Evolutionary conservation across 129 eudicot genomes (phyloP), one percentile per base, ranked within the genome.

Genomic region (Chrysanthemum seticuspe): DNA sequence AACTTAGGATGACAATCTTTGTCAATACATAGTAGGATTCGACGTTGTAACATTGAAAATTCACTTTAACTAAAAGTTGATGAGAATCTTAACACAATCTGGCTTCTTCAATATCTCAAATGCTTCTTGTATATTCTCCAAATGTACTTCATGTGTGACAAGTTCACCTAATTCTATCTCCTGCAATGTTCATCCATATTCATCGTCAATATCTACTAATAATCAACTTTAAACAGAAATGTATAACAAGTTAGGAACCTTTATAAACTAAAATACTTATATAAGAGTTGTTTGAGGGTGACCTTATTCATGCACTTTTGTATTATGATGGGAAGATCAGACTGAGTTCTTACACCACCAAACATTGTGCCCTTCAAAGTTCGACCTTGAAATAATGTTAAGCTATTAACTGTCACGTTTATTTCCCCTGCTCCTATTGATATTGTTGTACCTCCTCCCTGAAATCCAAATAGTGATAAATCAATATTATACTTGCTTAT

Each of bases 381-480:
- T 10, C 91, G 60, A 45, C 91, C 83, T 48, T 48, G 34, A 13
- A 86, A n/a, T 6, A 86, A 52, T 7, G 84, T 50, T 6, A 61
- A 3, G 55, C 15, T 55, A 15, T 58, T 75, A 70, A 86, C 71
- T 31, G 64, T 77, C 59, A 70, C 72, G 21, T 60, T 80, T 40
- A n/a, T 29, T 23, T 74, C 54, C 13, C 91, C 91, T n/a, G 75
- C 71, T 10, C 91, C 87, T 1, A 83, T 78, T 10, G 75, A 58
- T 31, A 83, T 74, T 8, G 75, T 56, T 12, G 78, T 74, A 5
- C 91, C 91, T n/a, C 74, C 61, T 27, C 91, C 91, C 91, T 83
- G 64, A 14, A 34, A 56, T 53, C 10, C 4, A 51, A 14, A 19
- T 16, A 56, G 10, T 40, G 9, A 40, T 40, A 9, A 40, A 6